phyloP scores from a whole-genome alignment of 257 asterid species.

The Scutellaria baicalensis region DNA sequence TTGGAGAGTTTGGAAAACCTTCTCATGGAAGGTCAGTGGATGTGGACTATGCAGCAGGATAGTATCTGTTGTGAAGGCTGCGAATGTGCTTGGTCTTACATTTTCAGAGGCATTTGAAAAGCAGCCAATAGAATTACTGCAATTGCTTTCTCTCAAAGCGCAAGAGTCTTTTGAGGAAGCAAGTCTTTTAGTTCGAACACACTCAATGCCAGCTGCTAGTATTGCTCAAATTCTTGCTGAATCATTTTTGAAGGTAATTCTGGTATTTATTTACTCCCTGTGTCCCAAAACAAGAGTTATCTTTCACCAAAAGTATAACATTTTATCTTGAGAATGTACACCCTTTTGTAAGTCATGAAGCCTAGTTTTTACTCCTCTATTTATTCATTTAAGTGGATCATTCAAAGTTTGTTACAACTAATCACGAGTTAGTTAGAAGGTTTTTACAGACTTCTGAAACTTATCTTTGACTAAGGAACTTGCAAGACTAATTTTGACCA shows the following conservation, averaged over 20 bases:
- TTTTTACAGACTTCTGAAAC: no score
- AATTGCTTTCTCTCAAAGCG: slow-evolving; percentile 91
- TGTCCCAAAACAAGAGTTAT: no score
- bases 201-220: slow-evolving; percentile 88
- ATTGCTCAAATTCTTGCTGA: slow-evolving; percentile 97
- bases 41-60: slow-evolving; percentile 78
- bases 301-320: no score
- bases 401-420: no score
- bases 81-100: slow-evolving; percentile 80
- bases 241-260: slow-evolving; percentile 80
- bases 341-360: no score
- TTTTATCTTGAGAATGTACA: no score
- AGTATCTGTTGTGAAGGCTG: slow-evolving; percentile 81
- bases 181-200: slow-evolving; percentile 68
- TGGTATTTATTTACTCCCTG: neutral
- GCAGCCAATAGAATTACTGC: slow-evolving; percentile 89
- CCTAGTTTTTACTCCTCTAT: no score
- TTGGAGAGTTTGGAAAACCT: slow-evolving; percentile 62
- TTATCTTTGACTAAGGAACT: no score
- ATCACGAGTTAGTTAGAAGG: no score
- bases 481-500: no score
- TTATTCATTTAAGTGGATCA: no score
- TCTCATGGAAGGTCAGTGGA: slow-evolving; percentile 69
- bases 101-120: slow-evolving; percentile 92
- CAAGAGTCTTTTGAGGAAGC: slow-evolving; percentile 97